Evolutionary conservation across 75 land plant genomes (phyloP).

Genomic region (Sequoia sempervirens): DNA sequence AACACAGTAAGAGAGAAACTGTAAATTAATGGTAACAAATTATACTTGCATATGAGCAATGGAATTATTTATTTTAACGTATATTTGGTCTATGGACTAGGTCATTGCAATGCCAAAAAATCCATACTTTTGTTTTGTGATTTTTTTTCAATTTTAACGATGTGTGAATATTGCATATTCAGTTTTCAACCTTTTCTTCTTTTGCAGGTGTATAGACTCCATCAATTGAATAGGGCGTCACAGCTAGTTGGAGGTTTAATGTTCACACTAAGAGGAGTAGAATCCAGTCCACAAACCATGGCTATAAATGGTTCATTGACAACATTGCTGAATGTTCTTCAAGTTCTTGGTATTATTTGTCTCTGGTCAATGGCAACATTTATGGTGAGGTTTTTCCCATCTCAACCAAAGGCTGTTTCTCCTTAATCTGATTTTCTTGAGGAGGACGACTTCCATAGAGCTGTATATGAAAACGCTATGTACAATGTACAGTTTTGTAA

Average conservation of each 20-base stretch:
- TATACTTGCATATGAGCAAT: not conserved
- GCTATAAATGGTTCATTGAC: conserved; percentile 79
- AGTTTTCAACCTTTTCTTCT: conserved; percentile 1
- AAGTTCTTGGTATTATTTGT: conserved; percentile 81
- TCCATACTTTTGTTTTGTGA: not conserved
- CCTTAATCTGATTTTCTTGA: not conserved
- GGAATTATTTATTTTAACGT: not conserved
- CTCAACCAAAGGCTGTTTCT: conserved; percentile 12
- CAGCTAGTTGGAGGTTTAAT: conserved; percentile 90
- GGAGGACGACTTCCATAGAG: not conserved
- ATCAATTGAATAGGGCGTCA: conserved; percentile 94
- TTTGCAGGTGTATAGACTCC: conserved; percentile 87
- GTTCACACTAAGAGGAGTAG: conserved; percentile 79
- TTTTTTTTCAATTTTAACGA: not conserved
- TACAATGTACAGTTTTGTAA: not conserved
- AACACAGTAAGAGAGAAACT: not conserved
- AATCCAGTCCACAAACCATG: conserved; percentile 66
- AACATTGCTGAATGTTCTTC: conserved; percentile 68
- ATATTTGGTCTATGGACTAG: not conserved
- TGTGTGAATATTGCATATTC: not conserved
- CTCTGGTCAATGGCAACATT: conserved; percentile 91
- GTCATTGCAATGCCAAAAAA: not conserved
- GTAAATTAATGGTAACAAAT: not conserved
- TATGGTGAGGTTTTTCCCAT: conserved; percentile 65
- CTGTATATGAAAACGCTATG: not conserved